phyloP scores from a whole-genome alignment of 164 flowering plant species.

The Tetracentron sinense region DNA sequence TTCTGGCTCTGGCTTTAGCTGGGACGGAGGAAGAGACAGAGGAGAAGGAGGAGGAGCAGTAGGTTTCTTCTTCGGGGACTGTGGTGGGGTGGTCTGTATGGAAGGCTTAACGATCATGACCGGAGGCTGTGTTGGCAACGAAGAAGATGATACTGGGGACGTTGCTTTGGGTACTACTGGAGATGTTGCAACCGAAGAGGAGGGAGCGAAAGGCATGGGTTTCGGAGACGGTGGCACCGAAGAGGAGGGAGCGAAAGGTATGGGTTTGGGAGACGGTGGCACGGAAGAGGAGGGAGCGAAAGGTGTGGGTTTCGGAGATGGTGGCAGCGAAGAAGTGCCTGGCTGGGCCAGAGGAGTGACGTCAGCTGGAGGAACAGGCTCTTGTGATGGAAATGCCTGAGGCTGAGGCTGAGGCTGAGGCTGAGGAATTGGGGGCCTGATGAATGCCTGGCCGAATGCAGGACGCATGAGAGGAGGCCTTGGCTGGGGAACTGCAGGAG shows the following conservation, averaged over 20 bases:
- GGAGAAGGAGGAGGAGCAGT: conserved; percentile 48
- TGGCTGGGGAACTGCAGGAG: conserved; percentile 10
- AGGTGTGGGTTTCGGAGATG: conserved; percentile 3
- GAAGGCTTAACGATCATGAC: conserved; percentile 13
- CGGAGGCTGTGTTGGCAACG: conserved; percentile 25
- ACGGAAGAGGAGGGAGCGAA: background rate
- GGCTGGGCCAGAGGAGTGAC: conserved; percentile 5
- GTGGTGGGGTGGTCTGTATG: conserved; percentile 21
- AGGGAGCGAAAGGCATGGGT: background rate
- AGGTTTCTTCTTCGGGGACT: conserved; percentile 23
- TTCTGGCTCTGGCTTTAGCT: conserved; percentile 19
- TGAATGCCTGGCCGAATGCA: background rate
- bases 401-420: conserved; percentile 21
- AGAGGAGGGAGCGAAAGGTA: too few species aligned
- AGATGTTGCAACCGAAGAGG: conserved; percentile 12
- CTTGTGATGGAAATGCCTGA: conserved; percentile 7
- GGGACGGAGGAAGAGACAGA: conserved; percentile 43
- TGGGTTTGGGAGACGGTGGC: conserved; percentile 17
- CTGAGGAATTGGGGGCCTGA: conserved; percentile 4
- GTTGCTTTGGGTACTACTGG: conserved; percentile 11
- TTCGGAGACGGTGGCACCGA: too few species aligned
- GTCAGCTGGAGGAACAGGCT: conserved; percentile 14
- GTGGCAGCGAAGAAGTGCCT: conserved; percentile 9
- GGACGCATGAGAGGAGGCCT: conserved; percentile 22
- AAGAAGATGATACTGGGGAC: background rate